phyloP scores from a whole-genome alignment of 495 filamentous ascomycete species.

The Amorphotheca resinae region DNA sequence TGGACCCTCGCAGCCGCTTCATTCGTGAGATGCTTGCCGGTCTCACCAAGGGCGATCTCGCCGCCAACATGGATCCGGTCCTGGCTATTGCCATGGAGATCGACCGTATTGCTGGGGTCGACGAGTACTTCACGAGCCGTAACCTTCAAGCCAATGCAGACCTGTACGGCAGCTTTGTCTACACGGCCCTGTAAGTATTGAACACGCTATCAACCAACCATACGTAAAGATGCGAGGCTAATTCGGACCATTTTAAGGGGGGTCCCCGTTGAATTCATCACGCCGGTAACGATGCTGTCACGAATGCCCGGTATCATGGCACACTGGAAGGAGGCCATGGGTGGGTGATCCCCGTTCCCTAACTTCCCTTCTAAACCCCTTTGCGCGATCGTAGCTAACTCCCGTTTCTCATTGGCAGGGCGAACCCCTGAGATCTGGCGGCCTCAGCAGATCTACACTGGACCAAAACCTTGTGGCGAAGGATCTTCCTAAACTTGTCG shows the following conservation, averaged over 20 bases:
- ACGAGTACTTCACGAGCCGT: conserved; percentile 38
- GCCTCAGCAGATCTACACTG: background rate
- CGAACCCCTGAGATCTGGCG: background rate
- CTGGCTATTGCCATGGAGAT: conserved; percentile 39
- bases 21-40: conserved; percentile 36
- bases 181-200: conserved; percentile 37
- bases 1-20: conserved; percentile 37
- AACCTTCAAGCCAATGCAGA: conserved; percentile 44
- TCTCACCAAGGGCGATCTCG: conserved; percentile 25
- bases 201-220: conserved; percentile 1
- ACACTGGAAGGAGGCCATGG: conserved; percentile 24
- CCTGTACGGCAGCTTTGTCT: conserved; percentile 45
- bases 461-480: too few species aligned
- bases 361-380: too few species aligned
- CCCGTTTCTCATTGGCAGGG: too few species aligned
- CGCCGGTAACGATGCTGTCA: conserved; percentile 20
- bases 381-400: too few species aligned
- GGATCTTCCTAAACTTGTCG: too few species aligned
- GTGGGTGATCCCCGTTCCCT: too few species aligned
- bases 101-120: conserved; percentile 33
- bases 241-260: conserved; percentile 3
- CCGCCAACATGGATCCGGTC: conserved; percentile 27
- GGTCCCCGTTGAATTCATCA: conserved; percentile 21
- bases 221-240: background rate
- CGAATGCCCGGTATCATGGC: conserved; percentile 22